Percentiles rank a stretch among this genome's conserved stretches.
These are phyloP conservation scores for Ogataea hybrid DNA, from an alignment of 1,139 yeast species.

Conservation along the genomic window DNA sequence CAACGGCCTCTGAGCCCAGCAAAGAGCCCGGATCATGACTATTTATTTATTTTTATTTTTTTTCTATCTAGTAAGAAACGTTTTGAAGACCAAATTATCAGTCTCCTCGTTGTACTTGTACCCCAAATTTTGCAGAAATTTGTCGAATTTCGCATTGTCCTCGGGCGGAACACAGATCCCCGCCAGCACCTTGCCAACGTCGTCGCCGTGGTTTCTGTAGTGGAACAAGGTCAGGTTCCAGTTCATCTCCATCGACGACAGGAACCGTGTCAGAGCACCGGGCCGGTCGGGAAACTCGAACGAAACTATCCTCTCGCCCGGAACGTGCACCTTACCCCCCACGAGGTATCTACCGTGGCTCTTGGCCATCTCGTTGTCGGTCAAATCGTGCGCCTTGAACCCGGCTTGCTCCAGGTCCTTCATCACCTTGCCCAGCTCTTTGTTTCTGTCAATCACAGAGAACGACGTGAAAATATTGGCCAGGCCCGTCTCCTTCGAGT, in stretches of 20 bases:
- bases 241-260: conserved; percentile 64
- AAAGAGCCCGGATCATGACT: not conserved
- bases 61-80: conserved; percentile 46
- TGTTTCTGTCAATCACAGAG: conserved; percentile 70
- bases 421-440: conserved; percentile 47
- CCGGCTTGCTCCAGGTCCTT: conserved; percentile 42
- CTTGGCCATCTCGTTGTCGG: conserved; percentile 92
- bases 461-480: conserved; percentile 90
- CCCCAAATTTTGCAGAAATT: conserved; percentile 67
- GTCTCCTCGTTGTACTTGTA: conserved; percentile 82
- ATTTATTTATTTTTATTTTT: not conserved
- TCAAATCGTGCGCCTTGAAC: conserved; percentile 76
- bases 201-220: conserved; percentile 95
- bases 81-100: conserved; percentile 75
- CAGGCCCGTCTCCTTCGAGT: conserved; percentile 35
- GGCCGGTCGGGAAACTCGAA: conserved; percentile 98
- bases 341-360: conserved; percentile 94
- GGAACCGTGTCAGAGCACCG: conserved; percentile 82
- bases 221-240: conserved; percentile 96
- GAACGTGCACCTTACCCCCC: conserved; percentile 75
- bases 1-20: not conserved
- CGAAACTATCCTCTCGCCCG: conserved; percentile 72
- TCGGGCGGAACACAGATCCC: conserved; percentile 83
- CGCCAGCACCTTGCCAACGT: conserved; percentile 86
- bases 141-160: conserved; percentile 61